Base-by-base conservation (phyloP, 1,284 basidiomycete species). In the Pseudozyma thailandica region DNA sequence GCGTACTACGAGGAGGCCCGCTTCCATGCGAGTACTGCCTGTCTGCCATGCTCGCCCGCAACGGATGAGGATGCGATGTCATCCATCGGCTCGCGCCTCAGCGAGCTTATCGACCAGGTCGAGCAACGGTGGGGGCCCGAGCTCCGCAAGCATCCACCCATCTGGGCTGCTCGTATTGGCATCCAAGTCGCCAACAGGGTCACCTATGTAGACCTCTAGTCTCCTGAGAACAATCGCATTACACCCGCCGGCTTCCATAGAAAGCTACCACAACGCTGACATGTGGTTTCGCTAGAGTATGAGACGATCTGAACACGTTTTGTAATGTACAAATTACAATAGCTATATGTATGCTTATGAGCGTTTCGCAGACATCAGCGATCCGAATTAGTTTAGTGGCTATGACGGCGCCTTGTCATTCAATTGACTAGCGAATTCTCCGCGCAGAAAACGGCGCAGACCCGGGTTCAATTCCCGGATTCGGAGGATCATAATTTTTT, bases 381-480 rank as follows among this genome's bases (percentile, higher is more conserved):
- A 33, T 72, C 69, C 69, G 69, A 72, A 72, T 73, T 73, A 73
- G 70, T 73, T 73, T 73, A 73, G 70, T 73, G 70, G 70, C 70
- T 73, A 73, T 73, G 70, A 73, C 70, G 70, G 70, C 70, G 64
- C 70, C 70, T 73, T 73, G 70, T 73, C 70, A 73, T 49, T 35
- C 13, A 38, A 23, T 50, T 68, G 50, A 50, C 54, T 21, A 46
- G 47, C 47, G 18, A 49, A n/a, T n/a, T 64, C 56, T 60, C 57
- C 54, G 62, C 54, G 58, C 48, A 51, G 43, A 52, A 38, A 46
- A 35, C 70, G 70, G 70, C 70, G 70, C 70, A 72, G 70, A 72
- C 70, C 70, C 70, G 70, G 70, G 70, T 72, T 72, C 70, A 72
- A 72, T 72, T 72, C 70, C 70, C 70, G 70, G 70, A 72, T 72